phyloP scores from a whole-genome alignment of 2,329 filamentous ascomycete genomes.

The Rachicladosporium sp. region DNA sequence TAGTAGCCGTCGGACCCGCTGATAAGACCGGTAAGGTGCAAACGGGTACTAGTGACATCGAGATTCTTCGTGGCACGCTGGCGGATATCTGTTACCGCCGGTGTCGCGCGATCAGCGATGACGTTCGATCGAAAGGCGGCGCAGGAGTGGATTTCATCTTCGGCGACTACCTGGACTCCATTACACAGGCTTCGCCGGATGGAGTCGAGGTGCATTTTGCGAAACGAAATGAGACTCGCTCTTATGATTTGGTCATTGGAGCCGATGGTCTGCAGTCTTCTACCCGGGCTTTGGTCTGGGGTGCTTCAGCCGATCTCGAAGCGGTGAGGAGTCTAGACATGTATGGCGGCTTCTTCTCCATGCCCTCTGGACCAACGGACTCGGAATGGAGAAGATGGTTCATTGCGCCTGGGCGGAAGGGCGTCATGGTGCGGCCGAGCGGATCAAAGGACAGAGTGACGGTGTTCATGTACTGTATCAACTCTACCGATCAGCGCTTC shows the following conservation, averaged over 20 bases:
- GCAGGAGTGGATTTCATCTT: constrained; percentile 18
- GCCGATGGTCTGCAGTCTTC: constrained; percentile 20
- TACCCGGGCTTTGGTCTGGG: constrained; percentile 18
- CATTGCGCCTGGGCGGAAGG: constrained; percentile 16
- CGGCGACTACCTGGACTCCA: constrained; percentile 13
- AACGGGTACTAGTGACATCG: constrained; percentile 20
- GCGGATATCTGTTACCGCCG: constrained; percentile 13
- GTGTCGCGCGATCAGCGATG: constrained; percentile 11
- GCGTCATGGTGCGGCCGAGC: constrained; percentile 20
- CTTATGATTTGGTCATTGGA: constrained; percentile 19
- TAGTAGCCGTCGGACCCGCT: constrained; percentile 13
- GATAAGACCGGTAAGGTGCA: constrained; percentile 18
- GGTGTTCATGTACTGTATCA: constrained; percentile 15
- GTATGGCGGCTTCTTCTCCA: constrained; percentile 22
- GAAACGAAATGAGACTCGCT: constrained; percentile 9
- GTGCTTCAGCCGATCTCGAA: constrained; percentile 9
- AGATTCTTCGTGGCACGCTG: constrained; percentile 20
- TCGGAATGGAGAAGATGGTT: constrained; percentile 23
- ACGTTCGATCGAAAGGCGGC: constrained; percentile 13
- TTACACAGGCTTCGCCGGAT: constrained; percentile 14
- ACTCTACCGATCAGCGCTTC: constrained; percentile 12
- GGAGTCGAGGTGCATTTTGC: constrained; percentile 16
- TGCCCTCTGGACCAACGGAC: constrained; percentile 15
- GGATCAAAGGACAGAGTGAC: constrained; percentile 12
- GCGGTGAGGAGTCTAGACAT: too few species aligned